Evolutionary conservation across 768 basidiomycete genomes (phyloP), one percentile per base, ranked within the genome.

Genomic region (Mycena leptocephala): DNA sequence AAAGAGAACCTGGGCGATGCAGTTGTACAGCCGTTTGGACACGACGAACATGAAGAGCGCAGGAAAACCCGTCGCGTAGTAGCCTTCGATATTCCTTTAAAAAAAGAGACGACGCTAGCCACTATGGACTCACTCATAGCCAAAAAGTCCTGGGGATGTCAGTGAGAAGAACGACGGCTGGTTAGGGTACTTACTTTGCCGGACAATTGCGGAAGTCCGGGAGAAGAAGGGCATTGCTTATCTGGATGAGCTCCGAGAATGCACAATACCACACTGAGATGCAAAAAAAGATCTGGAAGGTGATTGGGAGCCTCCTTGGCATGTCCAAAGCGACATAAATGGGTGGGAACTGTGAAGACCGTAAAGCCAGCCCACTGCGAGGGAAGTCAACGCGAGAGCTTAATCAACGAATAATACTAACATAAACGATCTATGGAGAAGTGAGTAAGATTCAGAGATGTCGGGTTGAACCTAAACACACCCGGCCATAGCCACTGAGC

Each of bases 291-390:
- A 78, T 56, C 70, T 87, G 85, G 74, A 83, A 87, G 22, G 79
- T 26, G 14, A 75, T 72, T 3, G 80, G 78, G 20, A 65, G 63
- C 13, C 67, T 73, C 30, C 80, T 66, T 9, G 86, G 85, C 59
- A 79, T 73, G 76, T 86, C 84, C 61, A 83, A 79, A 4, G 81
- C 80, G 72, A 86, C 77, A 85, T 76, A 67, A 82, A 64, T 10
- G 77, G 77, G 75, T 85, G 26, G 51, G 83, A 32, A 76, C 1
- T 77, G 73, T 70, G 18, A 77, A 59, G 14, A 70, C n/a, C 37
- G 79, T 37, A 24, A 80, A 66, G n/a, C 75, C 75, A 26, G 63
- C 79, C 72, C 74, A 74, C 72, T 80, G 63, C 5, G 16, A 7
- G 37, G 10, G 16, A 61, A 20, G 24, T 59, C 28, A 58, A 43